These are phyloP conservation scores for Sonneratia alba DNA, from an alignment of 345 rosid species.

Conservation along the genomic window DNA sequence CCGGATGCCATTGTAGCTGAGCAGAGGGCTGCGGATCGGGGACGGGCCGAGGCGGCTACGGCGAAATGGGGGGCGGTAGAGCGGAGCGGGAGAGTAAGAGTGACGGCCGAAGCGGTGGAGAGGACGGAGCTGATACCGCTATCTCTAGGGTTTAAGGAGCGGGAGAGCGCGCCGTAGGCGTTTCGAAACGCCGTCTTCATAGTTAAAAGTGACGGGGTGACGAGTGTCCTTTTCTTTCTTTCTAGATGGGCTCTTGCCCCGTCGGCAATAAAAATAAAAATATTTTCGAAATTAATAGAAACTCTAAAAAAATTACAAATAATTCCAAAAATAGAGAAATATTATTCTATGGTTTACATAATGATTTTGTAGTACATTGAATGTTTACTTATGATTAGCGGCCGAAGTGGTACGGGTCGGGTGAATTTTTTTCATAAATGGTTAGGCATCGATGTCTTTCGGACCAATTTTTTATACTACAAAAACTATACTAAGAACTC, in stretches of 20 bases:
- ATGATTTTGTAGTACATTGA: too few relatives aligned
- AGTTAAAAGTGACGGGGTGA: not conserved
- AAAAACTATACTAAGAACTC: too few relatives aligned
- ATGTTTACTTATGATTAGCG: too few relatives aligned
- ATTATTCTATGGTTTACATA: too few relatives aligned
- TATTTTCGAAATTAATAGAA: too few relatives aligned
- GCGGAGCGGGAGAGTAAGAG: conserved; percentile 8
- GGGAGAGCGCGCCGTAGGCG: conserved; percentile 22
- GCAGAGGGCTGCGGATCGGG: conserved; percentile 11
- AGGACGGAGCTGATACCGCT: conserved; percentile 7
- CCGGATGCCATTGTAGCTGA: conserved; percentile 45
- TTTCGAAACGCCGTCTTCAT: conserved; percentile 46
- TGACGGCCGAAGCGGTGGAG: conserved; percentile 15
- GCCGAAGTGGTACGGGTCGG: too few relatives aligned
- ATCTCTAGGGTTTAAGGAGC: conserved; percentile 36
- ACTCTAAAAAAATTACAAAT: too few relatives aligned
- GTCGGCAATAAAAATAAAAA: too few relatives aligned
- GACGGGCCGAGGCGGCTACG: not conserved
- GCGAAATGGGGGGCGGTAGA: conserved; percentile 10
- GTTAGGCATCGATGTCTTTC: too few relatives aligned
- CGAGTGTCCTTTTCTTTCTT: not conserved
- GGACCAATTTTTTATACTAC: too few relatives aligned
- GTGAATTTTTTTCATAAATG: too few relatives aligned
- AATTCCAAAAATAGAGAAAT: too few relatives aligned
- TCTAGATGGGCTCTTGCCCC: not conserved